A percentile compares a stretch with the other conserved stretches of the same genome.
These are phyloP conservation scores for Plasmodium blacklocki DNA, from an alignment of 169 alveolate genomes.

Conservation along the genomic window DNA sequence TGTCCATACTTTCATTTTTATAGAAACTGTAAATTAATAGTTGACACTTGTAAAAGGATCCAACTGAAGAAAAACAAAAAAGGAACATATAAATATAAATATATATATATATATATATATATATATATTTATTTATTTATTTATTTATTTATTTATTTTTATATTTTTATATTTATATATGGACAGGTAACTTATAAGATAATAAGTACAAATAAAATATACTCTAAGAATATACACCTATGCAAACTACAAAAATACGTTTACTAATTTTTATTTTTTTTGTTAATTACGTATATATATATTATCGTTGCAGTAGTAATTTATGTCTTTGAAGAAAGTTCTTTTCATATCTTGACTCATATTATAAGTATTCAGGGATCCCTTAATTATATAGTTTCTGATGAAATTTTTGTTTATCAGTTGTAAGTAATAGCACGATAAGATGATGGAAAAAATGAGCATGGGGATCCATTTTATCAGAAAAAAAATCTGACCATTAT, in stretches of 20 bases:
- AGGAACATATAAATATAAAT: background rate
- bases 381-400: background rate
- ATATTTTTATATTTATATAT: too few species aligned
- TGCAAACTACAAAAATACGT: background rate
- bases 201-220: too few species aligned
- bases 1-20: background rate
- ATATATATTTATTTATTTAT: too few species aligned
- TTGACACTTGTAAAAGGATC: constrained; percentile 55
- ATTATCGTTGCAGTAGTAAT: constrained; percentile 29
- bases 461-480: constrained; percentile 35
- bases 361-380: background rate
- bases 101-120: too few species aligned
- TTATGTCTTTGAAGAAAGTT: background rate
- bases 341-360: background rate
- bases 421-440: constrained; percentile 22
- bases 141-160: too few species aligned
- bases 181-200: too few species aligned
- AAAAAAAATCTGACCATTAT: constrained; percentile 12
- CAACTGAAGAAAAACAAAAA: background rate
- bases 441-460: constrained; percentile 10
- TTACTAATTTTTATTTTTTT: background rate
- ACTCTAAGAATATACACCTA: too few species aligned
- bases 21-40: constrained; percentile 9
- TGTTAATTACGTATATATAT: constrained; percentile 14
- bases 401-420: constrained; percentile 17